Evolutionary conservation across 1,139 yeast genomes (phyloP).

Genomic region (Hanseniaspora uvarum): DNA sequence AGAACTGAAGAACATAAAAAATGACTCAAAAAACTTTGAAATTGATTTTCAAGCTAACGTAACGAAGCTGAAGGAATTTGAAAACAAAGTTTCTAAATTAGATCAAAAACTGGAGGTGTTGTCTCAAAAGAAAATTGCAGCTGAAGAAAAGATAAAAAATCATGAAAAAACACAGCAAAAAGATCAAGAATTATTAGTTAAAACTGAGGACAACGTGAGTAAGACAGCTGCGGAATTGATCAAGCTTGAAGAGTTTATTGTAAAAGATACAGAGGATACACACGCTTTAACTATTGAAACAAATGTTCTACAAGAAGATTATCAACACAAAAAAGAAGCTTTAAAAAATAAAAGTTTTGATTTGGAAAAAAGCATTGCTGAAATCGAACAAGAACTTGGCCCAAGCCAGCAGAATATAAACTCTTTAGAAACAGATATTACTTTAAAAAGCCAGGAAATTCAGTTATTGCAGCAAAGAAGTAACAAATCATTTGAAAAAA

Average conservation of each 20-base stretch:
- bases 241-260: slow-evolving; percentile 30
- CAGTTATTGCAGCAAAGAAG: slow-evolving; percentile 43
- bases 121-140: slow-evolving; percentile 41
- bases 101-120: slow-evolving; percentile 31
- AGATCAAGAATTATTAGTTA: slow-evolving; percentile 40
- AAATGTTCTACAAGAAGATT: slow-evolving; percentile 42
- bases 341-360: slow-evolving; percentile 52
- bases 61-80: slow-evolving; percentile 35
- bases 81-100: slow-evolving; percentile 17
- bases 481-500: slow-evolving; percentile 26
- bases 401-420: slow-evolving; percentile 75
- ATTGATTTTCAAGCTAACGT: slow-evolving; percentile 34
- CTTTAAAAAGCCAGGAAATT: slow-evolving; percentile 55
- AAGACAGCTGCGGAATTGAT: slow-evolving; percentile 42
- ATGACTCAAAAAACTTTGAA: slow-evolving; percentile 37
- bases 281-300: slow-evolving; percentile 38
- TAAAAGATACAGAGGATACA: slow-evolving; percentile 35
- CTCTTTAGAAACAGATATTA: slow-evolving; percentile 54
- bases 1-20: slow-evolving; percentile 38
- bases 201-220: slow-evolving; percentile 33
- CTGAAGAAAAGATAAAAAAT: slow-evolving; percentile 67
- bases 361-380: slow-evolving; percentile 37
- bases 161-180: slow-evolving; percentile 51
- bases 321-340: slow-evolving; percentile 55
- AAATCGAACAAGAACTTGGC: slow-evolving; percentile 54